These are phyloP conservation scores for Entonaema liquescens DNA, from an alignment of 495 filamentous ascomycete species.

Conservation along the genomic window DNA sequence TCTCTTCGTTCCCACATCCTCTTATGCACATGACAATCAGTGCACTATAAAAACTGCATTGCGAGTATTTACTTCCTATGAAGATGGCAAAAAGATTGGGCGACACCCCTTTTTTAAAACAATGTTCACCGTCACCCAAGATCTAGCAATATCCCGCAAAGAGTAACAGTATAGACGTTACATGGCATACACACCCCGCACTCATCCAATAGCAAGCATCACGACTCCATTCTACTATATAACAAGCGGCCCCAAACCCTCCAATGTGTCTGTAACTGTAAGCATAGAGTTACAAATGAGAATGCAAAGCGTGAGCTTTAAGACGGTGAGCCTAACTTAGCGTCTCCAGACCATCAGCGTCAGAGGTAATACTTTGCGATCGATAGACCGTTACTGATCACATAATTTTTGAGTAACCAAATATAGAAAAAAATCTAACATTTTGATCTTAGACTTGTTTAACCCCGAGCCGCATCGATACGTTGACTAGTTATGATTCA, in stretches of 20 bases:
- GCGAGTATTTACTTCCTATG: background rate
- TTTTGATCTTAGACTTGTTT: background rate
- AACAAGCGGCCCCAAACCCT: background rate
- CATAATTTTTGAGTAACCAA: slow-evolving; percentile 4
- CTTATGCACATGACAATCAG: background rate
- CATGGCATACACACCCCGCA: background rate
- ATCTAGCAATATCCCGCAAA: background rate
- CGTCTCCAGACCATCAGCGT: background rate
- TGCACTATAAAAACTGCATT: background rate
- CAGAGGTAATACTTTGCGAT: slow-evolving; percentile 26
- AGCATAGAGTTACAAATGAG: background rate
- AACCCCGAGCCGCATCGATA: background rate
- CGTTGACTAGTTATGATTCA: background rate
- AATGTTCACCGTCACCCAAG: too few species aligned
- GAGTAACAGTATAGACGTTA: background rate
- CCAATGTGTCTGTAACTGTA: background rate
- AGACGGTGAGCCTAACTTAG: slow-evolving; percentile 40
- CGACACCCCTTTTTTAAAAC: background rate
- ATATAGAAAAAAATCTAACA: slow-evolving; percentile 1
- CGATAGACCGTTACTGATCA: slow-evolving; percentile 20
- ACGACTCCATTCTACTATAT: background rate
- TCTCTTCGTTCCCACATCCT: background rate
- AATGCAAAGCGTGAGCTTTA: background rate
- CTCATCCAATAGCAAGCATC: background rate
- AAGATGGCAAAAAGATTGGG: background rate